These are phyloP conservation scores for Solanum paucissectum DNA, from an alignment of 257 asterid species.

Conservation along the genomic window DNA sequence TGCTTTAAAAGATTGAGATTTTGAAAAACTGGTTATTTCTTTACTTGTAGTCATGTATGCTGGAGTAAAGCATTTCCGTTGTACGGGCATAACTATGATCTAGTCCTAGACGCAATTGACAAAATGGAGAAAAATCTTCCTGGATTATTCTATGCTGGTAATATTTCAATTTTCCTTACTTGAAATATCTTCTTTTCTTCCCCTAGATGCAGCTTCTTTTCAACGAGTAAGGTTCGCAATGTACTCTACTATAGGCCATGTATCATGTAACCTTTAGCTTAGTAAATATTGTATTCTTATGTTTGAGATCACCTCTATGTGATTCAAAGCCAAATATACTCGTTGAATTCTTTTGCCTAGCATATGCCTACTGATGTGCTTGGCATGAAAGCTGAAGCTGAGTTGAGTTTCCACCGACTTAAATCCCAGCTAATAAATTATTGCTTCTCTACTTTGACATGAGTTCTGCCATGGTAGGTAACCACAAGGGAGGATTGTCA, in stretches of 20 bases:
- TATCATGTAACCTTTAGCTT: not conserved
- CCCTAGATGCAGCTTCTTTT: not conserved
- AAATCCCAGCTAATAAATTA: not conserved
- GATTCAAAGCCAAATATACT: not conserved
- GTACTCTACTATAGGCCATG: not conserved
- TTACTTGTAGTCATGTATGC: constrained; percentile 57
- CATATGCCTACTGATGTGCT: not conserved
- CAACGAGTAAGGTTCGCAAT: not conserved
- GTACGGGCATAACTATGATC: constrained; percentile 56
- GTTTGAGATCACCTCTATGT: not conserved
- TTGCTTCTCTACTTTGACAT: not conserved
- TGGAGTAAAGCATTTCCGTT: constrained; percentile 90
- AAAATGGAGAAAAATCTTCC: constrained; percentile 79
- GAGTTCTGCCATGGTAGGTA: constrained; percentile 38
- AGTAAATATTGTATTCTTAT: not conserved
- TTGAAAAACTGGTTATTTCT: constrained; percentile 4
- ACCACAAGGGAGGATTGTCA: constrained; percentile 87
- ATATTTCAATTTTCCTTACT: not conserved
- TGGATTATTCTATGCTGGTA: constrained; percentile 87
- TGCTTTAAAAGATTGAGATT: not conserved
- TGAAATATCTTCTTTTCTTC: not conserved
- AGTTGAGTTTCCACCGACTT: not conserved
- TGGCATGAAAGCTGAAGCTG: not conserved
- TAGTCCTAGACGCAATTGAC: constrained; percentile 58
- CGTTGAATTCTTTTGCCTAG: not conserved